phyloP scores from a whole-genome alignment of 352 stramenopile genomes.

The Pythium myriotylum region DNA sequence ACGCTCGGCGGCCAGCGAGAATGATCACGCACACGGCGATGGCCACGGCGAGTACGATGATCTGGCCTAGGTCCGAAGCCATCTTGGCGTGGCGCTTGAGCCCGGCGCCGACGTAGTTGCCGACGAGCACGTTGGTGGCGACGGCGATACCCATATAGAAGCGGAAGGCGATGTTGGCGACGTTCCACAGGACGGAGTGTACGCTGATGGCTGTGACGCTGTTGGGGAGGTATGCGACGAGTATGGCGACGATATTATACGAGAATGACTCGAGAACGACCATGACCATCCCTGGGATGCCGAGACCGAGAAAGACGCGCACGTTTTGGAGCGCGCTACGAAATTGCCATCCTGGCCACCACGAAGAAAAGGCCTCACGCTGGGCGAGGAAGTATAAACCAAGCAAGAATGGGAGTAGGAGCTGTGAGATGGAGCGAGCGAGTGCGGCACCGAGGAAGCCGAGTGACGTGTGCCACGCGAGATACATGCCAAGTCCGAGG shows the following conservation, averaged over 20 bases:
- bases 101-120: constrained; percentile 82
- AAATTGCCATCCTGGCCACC: constrained; percentile 32
- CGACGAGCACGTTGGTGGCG: constrained; percentile 81
- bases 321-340: constrained; percentile 29
- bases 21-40: constrained; percentile 41
- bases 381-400: constrained; percentile 59
- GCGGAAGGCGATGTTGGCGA: constrained; percentile 75
- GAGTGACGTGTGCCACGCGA: constrained; percentile 74
- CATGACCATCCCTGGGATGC: constrained; percentile 73
- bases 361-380: constrained; percentile 36
- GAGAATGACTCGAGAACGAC: constrained; percentile 80
- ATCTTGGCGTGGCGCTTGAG: constrained; percentile 84
- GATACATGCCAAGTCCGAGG: constrained; percentile 50
- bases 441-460: constrained; percentile 78
- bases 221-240: constrained; percentile 65
- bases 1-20: constrained; percentile 39
- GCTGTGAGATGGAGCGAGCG: constrained; percentile 47
- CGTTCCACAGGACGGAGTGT: constrained; percentile 72
- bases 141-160: constrained; percentile 82
- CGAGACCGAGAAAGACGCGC: constrained; percentile 64
- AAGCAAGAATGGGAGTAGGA: constrained; percentile 46
- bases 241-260: constrained; percentile 77
- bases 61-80: constrained; percentile 70
- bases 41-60: constrained; percentile 44
- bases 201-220: constrained; percentile 71